phyloP scores from a whole-genome alignment of 2,329 filamentous ascomycete species.

The Coniella lustricola region DNA sequence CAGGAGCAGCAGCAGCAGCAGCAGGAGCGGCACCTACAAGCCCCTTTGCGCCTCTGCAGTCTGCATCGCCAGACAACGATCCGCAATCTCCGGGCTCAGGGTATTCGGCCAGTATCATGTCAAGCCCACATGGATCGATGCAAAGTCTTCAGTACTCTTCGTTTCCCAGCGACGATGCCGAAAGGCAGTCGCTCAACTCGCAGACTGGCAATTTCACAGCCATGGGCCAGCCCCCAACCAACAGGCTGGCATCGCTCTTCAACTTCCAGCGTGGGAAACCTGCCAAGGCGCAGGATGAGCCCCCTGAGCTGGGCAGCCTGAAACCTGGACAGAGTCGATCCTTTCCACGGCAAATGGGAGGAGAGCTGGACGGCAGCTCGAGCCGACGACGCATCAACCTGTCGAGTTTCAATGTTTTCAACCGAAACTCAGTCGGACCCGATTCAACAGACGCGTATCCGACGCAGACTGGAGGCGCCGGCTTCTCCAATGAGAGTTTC shows the following conservation, averaged over 20 bases:
- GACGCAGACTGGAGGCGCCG: slow-evolving; percentile 23
- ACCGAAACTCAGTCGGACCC: slow-evolving; percentile 42
- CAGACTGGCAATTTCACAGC: slow-evolving; percentile 25
- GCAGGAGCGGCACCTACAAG: slow-evolving; percentile 24
- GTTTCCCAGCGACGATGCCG: slow-evolving; percentile 38
- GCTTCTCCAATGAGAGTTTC: slow-evolving; percentile 36
- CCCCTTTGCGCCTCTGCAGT: slow-evolving; percentile 28
- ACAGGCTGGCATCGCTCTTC: slow-evolving; percentile 46
- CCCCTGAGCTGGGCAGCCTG: slow-evolving; percentile 60
- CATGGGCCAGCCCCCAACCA: slow-evolving; percentile 26
- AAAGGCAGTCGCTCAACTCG: slow-evolving; percentile 34
- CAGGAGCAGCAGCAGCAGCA: no score
- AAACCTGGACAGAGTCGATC: slow-evolving; percentile 71
- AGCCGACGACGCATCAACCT: slow-evolving; percentile 53
- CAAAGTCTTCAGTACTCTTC: slow-evolving; percentile 50
- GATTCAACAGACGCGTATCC: slow-evolving; percentile 33
- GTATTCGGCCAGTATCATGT: slow-evolving; percentile 48
- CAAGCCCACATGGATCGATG: slow-evolving; percentile 55
- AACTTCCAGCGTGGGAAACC: slow-evolving; percentile 54
- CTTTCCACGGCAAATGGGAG: slow-evolving; percentile 55
- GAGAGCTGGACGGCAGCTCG: slow-evolving; percentile 42
- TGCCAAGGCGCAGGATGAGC: slow-evolving; percentile 54
- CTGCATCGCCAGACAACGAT: slow-evolving; percentile 33
- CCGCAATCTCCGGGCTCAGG: slow-evolving; percentile 57
- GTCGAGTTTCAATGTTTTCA: slow-evolving; percentile 52